These are phyloP conservation scores for Raffaelea albimanens DNA, from an alignment of 2,329 filamentous ascomycete genomes.

Conservation along the genomic window DNA sequence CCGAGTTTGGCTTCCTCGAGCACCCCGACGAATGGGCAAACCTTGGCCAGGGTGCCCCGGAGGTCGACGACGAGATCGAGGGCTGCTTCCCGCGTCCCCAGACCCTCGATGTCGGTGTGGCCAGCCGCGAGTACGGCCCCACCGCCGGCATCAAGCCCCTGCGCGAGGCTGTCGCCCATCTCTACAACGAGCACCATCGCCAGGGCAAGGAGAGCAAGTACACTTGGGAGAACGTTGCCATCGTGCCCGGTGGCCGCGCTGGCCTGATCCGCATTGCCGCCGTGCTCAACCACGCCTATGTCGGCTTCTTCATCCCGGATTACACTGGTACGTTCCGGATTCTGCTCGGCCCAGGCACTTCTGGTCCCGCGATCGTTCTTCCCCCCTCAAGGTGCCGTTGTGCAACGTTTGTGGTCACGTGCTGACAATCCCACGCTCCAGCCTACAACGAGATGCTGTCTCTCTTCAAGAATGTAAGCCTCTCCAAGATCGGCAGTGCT, in stretches of 20 bases:
- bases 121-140: constrained; percentile 81
- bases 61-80: constrained; percentile 86
- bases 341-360: too few species aligned
- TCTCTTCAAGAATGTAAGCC: constrained; percentile 73
- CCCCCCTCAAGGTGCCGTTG: too few species aligned
- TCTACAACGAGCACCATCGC: constrained; percentile 91
- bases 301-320: constrained; percentile 90
- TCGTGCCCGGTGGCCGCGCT: constrained; percentile 86
- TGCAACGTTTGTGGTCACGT: too few species aligned
- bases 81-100: constrained; percentile 79
- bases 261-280: constrained; percentile 92
- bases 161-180: constrained; percentile 75
- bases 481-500: too few species aligned
- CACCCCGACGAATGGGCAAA: constrained; percentile 83
- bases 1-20: constrained; percentile 81
- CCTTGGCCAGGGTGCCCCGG: constrained; percentile 84
- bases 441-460: constrained; percentile 97
- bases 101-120: constrained; percentile 66
- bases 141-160: constrained; percentile 90
- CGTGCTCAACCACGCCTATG: constrained; percentile 82
- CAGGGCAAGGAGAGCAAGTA: constrained; percentile 82
- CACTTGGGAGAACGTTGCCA: constrained; percentile 95
- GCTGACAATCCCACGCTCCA: constrained; percentile 28
- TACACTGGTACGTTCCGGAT: constrained; percentile 71
- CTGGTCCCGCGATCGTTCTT: too few species aligned